Evolutionary conservation across 371 early-diverging fungal genomes (phyloP).

Genomic region (Funneliformis caledonium): DNA sequence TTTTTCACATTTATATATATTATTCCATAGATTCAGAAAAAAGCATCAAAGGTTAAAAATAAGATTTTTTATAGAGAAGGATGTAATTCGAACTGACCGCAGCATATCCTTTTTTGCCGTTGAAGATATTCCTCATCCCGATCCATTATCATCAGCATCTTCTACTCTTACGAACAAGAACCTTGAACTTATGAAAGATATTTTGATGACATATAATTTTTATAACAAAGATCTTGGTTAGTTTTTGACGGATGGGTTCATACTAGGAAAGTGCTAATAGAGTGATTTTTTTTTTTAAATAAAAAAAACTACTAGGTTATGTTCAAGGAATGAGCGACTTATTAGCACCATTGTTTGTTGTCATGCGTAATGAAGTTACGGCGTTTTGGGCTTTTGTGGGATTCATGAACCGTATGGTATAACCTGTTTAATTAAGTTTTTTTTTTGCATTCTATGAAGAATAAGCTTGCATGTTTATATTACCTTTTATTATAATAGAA

Average conservation of each 20-base stretch:
- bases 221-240: conserved; percentile 44
- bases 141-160: conserved; percentile 53
- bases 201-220: conserved; percentile 87
- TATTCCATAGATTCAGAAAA: conserved; percentile 1
- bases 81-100: conserved; percentile 92
- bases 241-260: neutral
- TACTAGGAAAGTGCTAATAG: no score
- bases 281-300: neutral
- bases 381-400: conserved; percentile 90
- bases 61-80: conserved; percentile 71
- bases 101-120: conserved; percentile 77
- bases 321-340: conserved; percentile 98
- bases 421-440: neutral
- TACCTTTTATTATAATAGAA: conserved; percentile 48
- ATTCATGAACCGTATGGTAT: conserved; percentile 89
- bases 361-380: conserved; percentile 86
- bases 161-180: conserved; percentile 65
- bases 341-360: conserved; percentile 84
- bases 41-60: neutral
- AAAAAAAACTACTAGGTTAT: conserved; percentile 65
- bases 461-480: neutral
- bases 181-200: conserved; percentile 84
- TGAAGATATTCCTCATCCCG: conserved; percentile 65
- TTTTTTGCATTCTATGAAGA: neutral
- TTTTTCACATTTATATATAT: conserved; percentile 2